phyloP scores from a whole-genome alignment of 148 eudicot species.

The Heliamphora exappendiculata region DNA sequence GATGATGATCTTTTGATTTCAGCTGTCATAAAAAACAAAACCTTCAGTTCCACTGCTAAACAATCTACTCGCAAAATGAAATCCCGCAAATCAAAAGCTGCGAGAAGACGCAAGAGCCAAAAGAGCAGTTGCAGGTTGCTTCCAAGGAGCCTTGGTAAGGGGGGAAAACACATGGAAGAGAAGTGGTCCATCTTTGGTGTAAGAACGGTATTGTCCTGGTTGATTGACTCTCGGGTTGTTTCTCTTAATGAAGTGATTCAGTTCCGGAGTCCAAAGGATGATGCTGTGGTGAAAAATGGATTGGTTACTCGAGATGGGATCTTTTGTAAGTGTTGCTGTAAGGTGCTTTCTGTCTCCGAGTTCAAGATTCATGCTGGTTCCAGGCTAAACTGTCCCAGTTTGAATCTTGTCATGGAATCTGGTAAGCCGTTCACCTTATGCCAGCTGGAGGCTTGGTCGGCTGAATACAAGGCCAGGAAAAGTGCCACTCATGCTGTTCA shows the following conservation, averaged over 20 bases:
- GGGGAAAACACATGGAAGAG: constrained; percentile 45
- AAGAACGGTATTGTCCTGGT: constrained; percentile 79
- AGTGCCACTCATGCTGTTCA: constrained; percentile 34
- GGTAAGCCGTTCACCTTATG: constrained; percentile 70
- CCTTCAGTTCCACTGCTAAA: constrained; percentile 25
- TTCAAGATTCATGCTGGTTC: constrained; percentile 81
- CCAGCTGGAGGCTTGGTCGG: constrained; percentile 96
- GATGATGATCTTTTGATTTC: constrained; percentile 73
- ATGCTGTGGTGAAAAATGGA: constrained; percentile 70
- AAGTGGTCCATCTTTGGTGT: constrained; percentile 42
- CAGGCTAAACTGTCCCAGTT: constrained; percentile 48
- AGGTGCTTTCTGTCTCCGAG: constrained; percentile 53
- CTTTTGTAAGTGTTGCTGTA: constrained; percentile 65
- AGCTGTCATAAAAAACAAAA: constrained; percentile 54
- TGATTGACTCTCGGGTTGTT: constrained; percentile 51
- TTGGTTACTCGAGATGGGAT: constrained; percentile 64
- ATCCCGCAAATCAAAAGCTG: constrained; percentile 31
- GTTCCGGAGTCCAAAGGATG: constrained; percentile 54
- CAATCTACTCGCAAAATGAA: constrained; percentile 17
- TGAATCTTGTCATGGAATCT: constrained; percentile 79
- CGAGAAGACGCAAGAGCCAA: constrained; percentile 51
- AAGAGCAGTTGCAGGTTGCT: constrained; percentile 85
- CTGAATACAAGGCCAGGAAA: constrained; percentile 74
- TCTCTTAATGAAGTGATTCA: constrained; percentile 60
- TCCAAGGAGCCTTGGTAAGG: constrained; percentile 54